phyloP scores from a whole-genome alignment of 495 filamentous ascomycete species.

The Tuber calosporum region DNA sequence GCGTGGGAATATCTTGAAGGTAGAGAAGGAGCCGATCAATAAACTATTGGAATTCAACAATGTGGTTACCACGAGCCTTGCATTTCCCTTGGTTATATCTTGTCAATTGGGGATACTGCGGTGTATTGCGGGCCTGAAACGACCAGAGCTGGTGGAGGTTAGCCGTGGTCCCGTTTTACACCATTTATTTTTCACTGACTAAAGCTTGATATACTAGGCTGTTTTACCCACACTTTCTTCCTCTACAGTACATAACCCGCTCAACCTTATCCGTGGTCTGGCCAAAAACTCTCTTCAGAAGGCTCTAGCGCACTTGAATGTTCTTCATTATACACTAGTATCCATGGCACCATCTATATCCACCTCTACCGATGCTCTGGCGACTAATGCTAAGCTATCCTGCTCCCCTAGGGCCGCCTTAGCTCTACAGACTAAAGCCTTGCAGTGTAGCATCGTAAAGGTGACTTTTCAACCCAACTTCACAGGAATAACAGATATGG shows the following conservation, averaged over 20 bases:
- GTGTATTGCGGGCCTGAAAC: conserved; percentile 38
- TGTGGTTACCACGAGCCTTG: conserved; percentile 16
- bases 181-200: conserved; percentile 11
- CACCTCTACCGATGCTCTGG: conserved; percentile 20
- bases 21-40: conserved; percentile 44
- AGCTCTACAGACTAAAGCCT: conserved; percentile 28
- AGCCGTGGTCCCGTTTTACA: background rate
- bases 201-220: conserved; percentile 18
- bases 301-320: conserved; percentile 30
- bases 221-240: conserved; percentile 33
- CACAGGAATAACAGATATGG: background rate
- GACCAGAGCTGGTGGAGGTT: conserved; percentile 36
- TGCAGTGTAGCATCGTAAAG: conserved; percentile 21
- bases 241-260: conserved; percentile 16
- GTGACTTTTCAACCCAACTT: conserved; percentile 18
- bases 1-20: conserved; percentile 43
- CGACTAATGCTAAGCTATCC: conserved; percentile 20
- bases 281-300: conserved; percentile 32
- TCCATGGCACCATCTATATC: conserved; percentile 28
- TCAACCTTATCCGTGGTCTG: conserved; percentile 28
- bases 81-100: conserved; percentile 34
- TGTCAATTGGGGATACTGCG: conserved; percentile 38
- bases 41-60: conserved; percentile 38
- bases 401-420: conserved; percentile 31
- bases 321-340: conserved; percentile 30